Evolutionary conservation across 441 rosid genomes (phyloP).

Genomic region (Corymbia citriodora): DNA sequence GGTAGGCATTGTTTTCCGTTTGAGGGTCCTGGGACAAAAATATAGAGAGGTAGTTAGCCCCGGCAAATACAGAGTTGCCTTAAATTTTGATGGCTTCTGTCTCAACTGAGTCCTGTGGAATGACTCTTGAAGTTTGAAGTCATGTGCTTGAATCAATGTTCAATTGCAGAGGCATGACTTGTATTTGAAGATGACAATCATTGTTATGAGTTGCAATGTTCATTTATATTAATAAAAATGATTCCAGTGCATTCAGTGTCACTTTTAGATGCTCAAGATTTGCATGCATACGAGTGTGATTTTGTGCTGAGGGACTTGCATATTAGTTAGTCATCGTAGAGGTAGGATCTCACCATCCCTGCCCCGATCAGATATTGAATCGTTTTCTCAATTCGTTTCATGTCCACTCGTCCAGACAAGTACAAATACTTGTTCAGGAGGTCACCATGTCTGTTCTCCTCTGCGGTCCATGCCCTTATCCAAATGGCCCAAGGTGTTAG

Average conservation of each 20-base stretch:
- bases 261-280: not conserved
- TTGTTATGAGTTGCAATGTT: not conserved
- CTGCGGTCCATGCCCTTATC: not conserved
- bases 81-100: not conserved
- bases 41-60: not conserved
- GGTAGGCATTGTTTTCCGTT: not conserved
- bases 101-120: not conserved
- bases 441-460: not conserved
- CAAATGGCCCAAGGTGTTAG: not conserved
- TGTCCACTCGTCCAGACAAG: not conserved
- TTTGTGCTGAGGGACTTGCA: not conserved
- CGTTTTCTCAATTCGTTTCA: not conserved
- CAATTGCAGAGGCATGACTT: not conserved
- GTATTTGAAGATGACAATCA: not conserved
- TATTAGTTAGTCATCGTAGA: not conserved
- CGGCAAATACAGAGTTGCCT: not conserved
- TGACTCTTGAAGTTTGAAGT: not conserved
- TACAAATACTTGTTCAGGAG: not conserved
- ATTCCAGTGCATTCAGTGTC: not conserved
- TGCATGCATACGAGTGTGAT: not conserved
- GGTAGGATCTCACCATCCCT: not conserved
- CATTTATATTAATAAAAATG: not conserved
- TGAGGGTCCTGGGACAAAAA: not conserved
- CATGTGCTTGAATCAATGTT: not conserved
- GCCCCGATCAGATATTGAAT: not conserved